phyloP scores from a whole-genome alignment of 306 rosid species.

The Pterocarpus santalinus region DNA sequence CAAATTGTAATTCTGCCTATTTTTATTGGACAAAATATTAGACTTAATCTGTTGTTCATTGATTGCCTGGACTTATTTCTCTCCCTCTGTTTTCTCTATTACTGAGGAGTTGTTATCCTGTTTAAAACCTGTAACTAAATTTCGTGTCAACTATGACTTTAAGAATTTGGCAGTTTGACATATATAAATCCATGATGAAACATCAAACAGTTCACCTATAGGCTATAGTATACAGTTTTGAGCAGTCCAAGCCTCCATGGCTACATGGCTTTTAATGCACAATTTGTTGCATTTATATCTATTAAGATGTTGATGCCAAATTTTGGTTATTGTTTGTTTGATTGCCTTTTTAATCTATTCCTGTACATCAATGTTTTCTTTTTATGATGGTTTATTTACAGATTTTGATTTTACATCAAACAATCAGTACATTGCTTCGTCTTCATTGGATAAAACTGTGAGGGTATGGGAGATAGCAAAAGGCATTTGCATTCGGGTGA shows the following conservation, averaged over 20 bases:
- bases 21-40: slow-evolving; percentile 3
- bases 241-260: not conserved
- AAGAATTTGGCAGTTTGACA: slow-evolving; percentile 7
- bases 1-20: not conserved
- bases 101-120: slow-evolving; percentile 26
- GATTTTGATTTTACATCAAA: slow-evolving; percentile 96
- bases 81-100: slow-evolving; percentile 17
- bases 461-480: slow-evolving; percentile 92
- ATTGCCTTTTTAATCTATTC: not conserved
- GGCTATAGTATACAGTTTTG: not conserved
- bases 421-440: slow-evolving; percentile 95
- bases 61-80: slow-evolving; percentile 17
- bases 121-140: slow-evolving; percentile 12
- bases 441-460: slow-evolving; percentile 96
- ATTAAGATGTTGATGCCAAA: slow-evolving; percentile 2
- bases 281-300: slow-evolving; percentile 12
- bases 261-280: slow-evolving; percentile 4
- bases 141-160: slow-evolving; percentile 18
- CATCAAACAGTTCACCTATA: slow-evolving; percentile 16
- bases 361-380: slow-evolving; percentile 40
- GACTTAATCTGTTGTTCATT: slow-evolving; percentile 17
- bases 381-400: slow-evolving; percentile 62
- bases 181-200: slow-evolving; percentile 13
- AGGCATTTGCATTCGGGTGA: slow-evolving; percentile 95
- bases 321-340: not conserved